Percentiles rank a stretch among this genome's conserved stretches.
These are phyloP conservation scores for Cyanidiococcus yangmingshanensis DNA, from an alignment of 23 red algal genomes.

Conservation along the genomic window DNA sequence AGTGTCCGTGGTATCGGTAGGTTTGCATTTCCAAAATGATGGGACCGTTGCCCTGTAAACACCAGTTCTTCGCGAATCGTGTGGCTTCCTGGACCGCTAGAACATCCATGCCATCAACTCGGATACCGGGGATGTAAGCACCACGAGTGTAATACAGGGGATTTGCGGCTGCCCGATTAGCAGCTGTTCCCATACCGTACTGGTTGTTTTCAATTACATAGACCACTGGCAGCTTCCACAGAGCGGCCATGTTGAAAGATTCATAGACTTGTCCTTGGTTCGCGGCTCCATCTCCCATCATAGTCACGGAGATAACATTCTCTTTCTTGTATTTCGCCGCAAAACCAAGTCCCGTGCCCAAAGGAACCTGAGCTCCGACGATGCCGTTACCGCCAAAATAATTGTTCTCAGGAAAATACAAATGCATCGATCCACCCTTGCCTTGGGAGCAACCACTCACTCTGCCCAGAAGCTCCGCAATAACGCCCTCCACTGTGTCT, in stretches of 20 bases:
- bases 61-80: slow-evolving; percentile 39
- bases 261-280: slow-evolving; percentile 95
- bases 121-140: slow-evolving; percentile 79
- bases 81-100: slow-evolving; percentile 87
- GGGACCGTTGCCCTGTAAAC: slow-evolving; percentile 48
- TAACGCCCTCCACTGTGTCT: slow-evolving; percentile 50
- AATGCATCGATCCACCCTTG: slow-evolving; percentile 92
- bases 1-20: slow-evolving; percentile 93
- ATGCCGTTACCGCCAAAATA: slow-evolving; percentile 98
- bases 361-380: slow-evolving; percentile 85
- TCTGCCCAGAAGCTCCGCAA: slow-evolving; percentile 76
- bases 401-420: slow-evolving; percentile 75
- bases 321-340: slow-evolving; percentile 80
- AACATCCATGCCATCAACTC: slow-evolving; percentile 96
- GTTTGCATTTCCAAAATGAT: slow-evolving; percentile 81
- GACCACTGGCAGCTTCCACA: slow-evolving; percentile 86
- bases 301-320: slow-evolving; percentile 60
- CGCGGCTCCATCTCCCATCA: slow-evolving; percentile 94
- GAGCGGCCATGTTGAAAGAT: slow-evolving; percentile 88
- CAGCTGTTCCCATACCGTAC: slow-evolving; percentile 95
- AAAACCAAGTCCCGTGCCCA: slow-evolving; percentile 90
- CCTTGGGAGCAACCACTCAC: slow-evolving; percentile 62
- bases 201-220: slow-evolving; percentile 88
- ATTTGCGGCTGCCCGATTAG: slow-evolving; percentile 47
- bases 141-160: slow-evolving; percentile 75